Evolutionary conservation across 805 yeast species (phyloP), one percentile per base, ranked within the genome.

Genomic region (Ogataea chonburiensis): DNA sequence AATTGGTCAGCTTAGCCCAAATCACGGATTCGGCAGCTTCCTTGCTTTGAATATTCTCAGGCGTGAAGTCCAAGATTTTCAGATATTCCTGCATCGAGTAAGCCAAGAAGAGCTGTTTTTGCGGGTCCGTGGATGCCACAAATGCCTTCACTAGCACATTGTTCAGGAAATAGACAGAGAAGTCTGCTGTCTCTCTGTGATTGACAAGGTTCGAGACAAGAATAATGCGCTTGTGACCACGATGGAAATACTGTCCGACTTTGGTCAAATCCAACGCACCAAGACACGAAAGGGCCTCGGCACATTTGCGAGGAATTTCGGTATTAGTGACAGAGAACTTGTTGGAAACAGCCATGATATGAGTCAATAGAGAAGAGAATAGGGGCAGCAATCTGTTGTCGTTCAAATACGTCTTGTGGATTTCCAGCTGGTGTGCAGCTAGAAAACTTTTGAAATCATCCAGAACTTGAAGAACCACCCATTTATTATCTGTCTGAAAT

Each of bases 41-140:
- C 17, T 29, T 10, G 13, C 39, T 31, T 19, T 45, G 22, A 8
- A 50, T 42, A 28, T 48, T 39, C 34, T 47, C 48, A 9, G 56
- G 46, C 6, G 56, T 42, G 30, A 49, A 59, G 2, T 74, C 79
- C 53, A 87, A 69, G 11, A 77, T 71, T 45, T 78, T 78, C 34
- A 93, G 61, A 31, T 81, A 79, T 45, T 87, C 93, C 56, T 93
- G 99, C 75, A 93, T 86, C 0, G 91, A 83, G 58, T 76, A 83
- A 0, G 96, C 96, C 22, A 88, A 70, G 53, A 82, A 85, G 40
- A 85, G 68, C 57, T 93, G 98, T 31, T 78, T 76, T 15, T 77
- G 74, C 0, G 98, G 96, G 53, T 88, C 88, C 21, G 82, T 84
- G 2, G 96, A 82, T 0, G 96, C 88, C 78, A 94, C 81, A 59